A percentile compares a stretch with the other conserved stretches of the same genome.
Evolutionary conservation across 306 rosid species (phyloP).

Genomic region (Rubus idaeus): DNA sequence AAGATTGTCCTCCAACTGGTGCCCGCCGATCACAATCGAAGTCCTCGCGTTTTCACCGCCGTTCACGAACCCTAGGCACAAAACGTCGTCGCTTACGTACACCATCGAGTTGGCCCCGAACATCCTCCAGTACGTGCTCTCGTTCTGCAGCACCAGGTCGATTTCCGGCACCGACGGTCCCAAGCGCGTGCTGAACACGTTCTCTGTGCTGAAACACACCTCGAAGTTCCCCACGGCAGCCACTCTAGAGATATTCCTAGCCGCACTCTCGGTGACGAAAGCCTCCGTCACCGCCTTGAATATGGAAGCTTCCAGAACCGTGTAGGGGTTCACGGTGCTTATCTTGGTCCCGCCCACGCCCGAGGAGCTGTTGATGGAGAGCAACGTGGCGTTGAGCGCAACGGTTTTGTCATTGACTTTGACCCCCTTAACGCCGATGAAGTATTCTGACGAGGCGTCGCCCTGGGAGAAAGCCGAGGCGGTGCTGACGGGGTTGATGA

Average conservation of each 20-base stretch:
- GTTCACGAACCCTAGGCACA: constrained; percentile 61
- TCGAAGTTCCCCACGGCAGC: constrained; percentile 43
- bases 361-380: constrained; percentile 29
- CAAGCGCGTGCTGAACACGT: constrained; percentile 21
- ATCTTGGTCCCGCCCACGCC: constrained; percentile 78
- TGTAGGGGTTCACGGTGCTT: constrained; percentile 67
- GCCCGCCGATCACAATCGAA: constrained; percentile 59
- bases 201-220: constrained; percentile 42
- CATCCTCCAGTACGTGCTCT: constrained; percentile 50
- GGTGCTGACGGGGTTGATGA: constrained; percentile 54
- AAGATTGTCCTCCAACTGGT: constrained; percentile 60
- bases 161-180: constrained; percentile 59
- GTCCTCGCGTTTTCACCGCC: constrained; percentile 47
- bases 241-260: constrained; percentile 40
- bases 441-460: constrained; percentile 52
- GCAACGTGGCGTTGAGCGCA: constrained; percentile 36
- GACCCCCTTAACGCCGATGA: constrained; percentile 51
- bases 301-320: constrained; percentile 51
- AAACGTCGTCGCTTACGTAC: constrained; percentile 38
- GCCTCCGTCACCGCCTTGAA: constrained; percentile 47
- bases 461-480: constrained; percentile 47
- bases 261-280: constrained; percentile 35
- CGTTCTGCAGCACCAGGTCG: constrained; percentile 49
- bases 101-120: constrained; percentile 63
- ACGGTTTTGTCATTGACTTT: constrained; percentile 31